Evolutionary conservation across 257 asterid genomes (phyloP), one percentile per base, ranked within the genome.

Genomic region (Haberlea rhodopensis): DNA sequence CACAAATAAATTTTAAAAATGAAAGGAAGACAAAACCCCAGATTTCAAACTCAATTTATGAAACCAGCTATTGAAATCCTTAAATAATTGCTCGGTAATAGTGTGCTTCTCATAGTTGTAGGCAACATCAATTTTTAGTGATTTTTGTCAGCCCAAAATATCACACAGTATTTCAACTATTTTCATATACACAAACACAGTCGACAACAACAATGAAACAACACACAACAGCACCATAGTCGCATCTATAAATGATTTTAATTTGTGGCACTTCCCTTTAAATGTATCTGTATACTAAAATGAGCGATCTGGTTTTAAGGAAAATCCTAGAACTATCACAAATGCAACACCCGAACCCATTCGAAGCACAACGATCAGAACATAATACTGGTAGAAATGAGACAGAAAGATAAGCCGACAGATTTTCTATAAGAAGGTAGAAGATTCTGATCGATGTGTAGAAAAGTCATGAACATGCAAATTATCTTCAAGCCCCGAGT

Each of bases 41-140:
- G 11, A 11, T 37, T 37, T 37, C 48, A 37, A 37, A 37, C 48
- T 37, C 48, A 13, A 11, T 37, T 18, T 29, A 57, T 28, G 8
- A 62, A 45, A 63, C 8, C 53, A 57, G 53, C 51, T 46, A 31
- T 8, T 13, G n/a, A 24, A 55, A 60, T 46, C 56, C 63, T 60
- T 60, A 31, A 46, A 69, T 32, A 61, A 43, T 60, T 55, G 62
- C 66, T 29, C 24, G 27, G 31, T n/a, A 37, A 6, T 43, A 11
- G 69, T 37, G 15, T 37, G 48, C 57, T 60, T 61, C 66, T 34
- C 45, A 60, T n/a, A 56, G 21, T 22, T 27, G 28, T 37, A 37
- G 57, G 68, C 73, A 25, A 31, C 69, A 62, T 31, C 37, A 40
- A 65, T 8, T 65, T 66, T 34, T 29, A 40, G 65, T 26, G 53